These are phyloP conservation scores for Monosporascus ibericus DNA, from an alignment of 2,329 filamentous ascomycete species.

Conservation along the genomic window DNA sequence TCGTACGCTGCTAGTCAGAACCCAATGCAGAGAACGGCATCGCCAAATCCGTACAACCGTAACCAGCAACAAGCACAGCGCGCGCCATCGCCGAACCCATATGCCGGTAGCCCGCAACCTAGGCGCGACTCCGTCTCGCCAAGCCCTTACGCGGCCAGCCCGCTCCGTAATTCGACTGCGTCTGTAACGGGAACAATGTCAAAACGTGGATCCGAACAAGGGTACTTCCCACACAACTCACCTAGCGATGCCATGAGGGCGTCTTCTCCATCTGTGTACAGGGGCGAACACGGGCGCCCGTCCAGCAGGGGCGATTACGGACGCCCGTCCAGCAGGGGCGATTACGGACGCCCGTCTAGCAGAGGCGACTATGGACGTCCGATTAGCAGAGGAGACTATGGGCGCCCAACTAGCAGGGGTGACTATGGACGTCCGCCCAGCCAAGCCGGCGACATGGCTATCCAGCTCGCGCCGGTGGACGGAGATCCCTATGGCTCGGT, in stretches of 20 bases:
- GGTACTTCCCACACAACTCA: constrained; percentile 47
- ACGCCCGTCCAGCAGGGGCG: constrained; percentile 5
- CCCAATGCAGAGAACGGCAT: constrained; percentile 9
- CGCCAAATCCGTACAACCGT: constrained; percentile 16
- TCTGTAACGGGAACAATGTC: constrained; percentile 35
- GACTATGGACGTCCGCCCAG: constrained; percentile 44
- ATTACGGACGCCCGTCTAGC: constrained; percentile 42
- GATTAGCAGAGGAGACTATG: constrained; percentile 32
- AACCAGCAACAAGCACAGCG: constrained; percentile 22
- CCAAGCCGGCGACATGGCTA: constrained; percentile 53
- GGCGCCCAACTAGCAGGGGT: constrained; percentile 1
- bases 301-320: constrained; percentile 14
- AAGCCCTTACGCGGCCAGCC: constrained; percentile 50
- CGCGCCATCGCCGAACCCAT: constrained; percentile 14
- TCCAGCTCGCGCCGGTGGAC: constrained; percentile 57
- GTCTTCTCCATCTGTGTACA: constrained; percentile 42
- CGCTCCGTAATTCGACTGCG: constrained; percentile 23
- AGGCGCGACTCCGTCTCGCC: constrained; percentile 50
- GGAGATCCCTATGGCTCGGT: constrained; percentile 53
- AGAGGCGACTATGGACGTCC: constrained; percentile 32
- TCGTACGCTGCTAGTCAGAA: constrained; percentile 8
- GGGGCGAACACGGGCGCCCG: constrained; percentile 10
- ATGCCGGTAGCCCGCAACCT: neutral
- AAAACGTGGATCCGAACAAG: constrained; percentile 42
- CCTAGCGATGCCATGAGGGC: constrained; percentile 40